These are phyloP conservation scores for Strobilomyces echinocephalus DNA, from an alignment of 768 basidiomycete genomes.

Conservation along the genomic window DNA sequence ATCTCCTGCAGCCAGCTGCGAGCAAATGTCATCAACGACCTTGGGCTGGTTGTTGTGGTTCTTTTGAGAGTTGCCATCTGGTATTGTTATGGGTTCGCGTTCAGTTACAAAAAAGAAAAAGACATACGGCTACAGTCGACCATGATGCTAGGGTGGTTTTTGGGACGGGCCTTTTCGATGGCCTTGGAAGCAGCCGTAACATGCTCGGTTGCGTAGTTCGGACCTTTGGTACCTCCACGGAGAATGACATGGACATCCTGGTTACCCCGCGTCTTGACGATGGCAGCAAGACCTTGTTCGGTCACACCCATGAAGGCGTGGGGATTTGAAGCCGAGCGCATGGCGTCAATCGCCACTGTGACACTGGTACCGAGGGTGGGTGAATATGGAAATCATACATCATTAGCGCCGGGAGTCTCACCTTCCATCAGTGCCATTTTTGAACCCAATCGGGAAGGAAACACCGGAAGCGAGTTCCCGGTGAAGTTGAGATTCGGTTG, in stretches of 20 bases:
- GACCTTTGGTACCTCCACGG: constrained; percentile 86
- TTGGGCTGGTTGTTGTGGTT: constrained; percentile 90
- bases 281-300: constrained; percentile 84
- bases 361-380: constrained; percentile 40
- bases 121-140: constrained; percentile 76
- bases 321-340: constrained; percentile 86
- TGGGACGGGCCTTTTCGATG: constrained; percentile 60
- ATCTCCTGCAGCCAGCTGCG: constrained; percentile 67
- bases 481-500: constrained; percentile 96
- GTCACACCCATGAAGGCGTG: constrained; percentile 97
- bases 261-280: constrained; percentile 86
- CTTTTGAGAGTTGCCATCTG: constrained; percentile 95
- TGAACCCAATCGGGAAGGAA: constrained; percentile 98
- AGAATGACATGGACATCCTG: constrained; percentile 94
- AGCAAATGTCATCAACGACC: constrained; percentile 65
- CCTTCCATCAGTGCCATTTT: constrained; percentile 97
- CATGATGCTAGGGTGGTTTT: constrained; percentile 68
- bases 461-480: constrained; percentile 94
- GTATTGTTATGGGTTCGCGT: neutral
- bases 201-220: constrained; percentile 77
- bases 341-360: constrained; percentile 91
- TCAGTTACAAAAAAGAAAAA: constrained; percentile 3
- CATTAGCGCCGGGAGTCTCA: constrained; percentile 18
- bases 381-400: neutral
- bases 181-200: constrained; percentile 58